Percentiles rank a stretch among this genome's conserved stretches.
Evolutionary conservation across 1,139 yeast genomes (phyloP).

Genomic region (Saccharomycopsis hybrid): DNA sequence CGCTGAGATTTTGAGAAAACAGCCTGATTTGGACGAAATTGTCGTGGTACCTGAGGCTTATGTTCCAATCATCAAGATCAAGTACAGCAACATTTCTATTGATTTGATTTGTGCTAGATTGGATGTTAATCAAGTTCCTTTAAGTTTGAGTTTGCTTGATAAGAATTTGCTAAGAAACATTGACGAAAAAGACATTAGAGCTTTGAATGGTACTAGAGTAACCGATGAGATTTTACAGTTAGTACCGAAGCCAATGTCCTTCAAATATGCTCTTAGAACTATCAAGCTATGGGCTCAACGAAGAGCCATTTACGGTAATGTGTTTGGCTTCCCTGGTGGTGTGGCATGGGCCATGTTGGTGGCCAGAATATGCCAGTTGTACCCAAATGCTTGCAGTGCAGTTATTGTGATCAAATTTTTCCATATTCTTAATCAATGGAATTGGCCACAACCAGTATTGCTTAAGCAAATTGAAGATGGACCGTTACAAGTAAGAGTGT

Average conservation of each 20-base stretch:
- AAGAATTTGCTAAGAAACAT: conserved; percentile 77
- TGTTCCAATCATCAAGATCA: conserved; percentile 89
- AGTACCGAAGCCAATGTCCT: conserved; percentile 90
- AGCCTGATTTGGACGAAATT: conserved; percentile 83
- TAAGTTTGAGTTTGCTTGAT: conserved; percentile 67
- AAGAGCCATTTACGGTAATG: conserved; percentile 88
- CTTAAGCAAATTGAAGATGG: conserved; percentile 94
- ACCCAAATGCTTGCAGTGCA: conserved; percentile 94
- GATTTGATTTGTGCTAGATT: conserved; percentile 82
- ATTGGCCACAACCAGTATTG: conserved; percentile 97
- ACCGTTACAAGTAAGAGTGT: conserved; percentile 88
- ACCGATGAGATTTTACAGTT: conserved; percentile 86
- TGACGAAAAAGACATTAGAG: conserved; percentile 84
- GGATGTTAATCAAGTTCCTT: conserved; percentile 77
- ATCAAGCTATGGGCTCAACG: conserved; percentile 96
- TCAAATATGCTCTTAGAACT: conserved; percentile 87
- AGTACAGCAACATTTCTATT: conserved; percentile 81
- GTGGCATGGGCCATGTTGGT: conserved; percentile 99
- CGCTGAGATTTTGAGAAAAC: conserved; percentile 52
- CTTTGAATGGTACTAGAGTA: conserved; percentile 93
- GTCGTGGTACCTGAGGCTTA: conserved; percentile 94
- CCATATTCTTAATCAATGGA: conserved; percentile 81
- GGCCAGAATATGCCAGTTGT: conserved; percentile 91
- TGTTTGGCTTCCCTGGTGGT: conserved; percentile 98
- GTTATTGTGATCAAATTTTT: conserved; percentile 85